phyloP scores from a whole-genome alignment of 2,329 filamentous ascomycete genomes.

The Capronia epimyces region DNA sequence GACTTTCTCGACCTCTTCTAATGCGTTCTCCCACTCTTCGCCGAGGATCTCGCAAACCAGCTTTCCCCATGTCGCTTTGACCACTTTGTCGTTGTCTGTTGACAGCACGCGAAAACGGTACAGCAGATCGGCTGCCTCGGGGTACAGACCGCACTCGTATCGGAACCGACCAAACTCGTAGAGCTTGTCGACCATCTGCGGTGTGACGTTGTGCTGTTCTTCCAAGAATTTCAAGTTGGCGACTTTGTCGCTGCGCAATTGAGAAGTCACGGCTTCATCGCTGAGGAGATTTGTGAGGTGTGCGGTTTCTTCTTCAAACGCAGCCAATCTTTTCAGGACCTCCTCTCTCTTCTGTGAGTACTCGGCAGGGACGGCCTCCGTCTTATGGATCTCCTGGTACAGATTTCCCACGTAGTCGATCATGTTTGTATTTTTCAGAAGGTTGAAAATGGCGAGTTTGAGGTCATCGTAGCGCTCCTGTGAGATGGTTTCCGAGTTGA shows the following conservation, averaged over 20 bases:
- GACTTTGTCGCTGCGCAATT: conserved; percentile 91
- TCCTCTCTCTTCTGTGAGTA: conserved; percentile 85
- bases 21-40: conserved; percentile 88
- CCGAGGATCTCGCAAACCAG: conserved; percentile 92
- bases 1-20: conserved; percentile 86
- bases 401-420: conserved; percentile 92
- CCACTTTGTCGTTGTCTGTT: conserved; percentile 96
- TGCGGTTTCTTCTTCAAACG: conserved; percentile 78
- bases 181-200: conserved; percentile 91
- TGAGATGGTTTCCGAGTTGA: conserved; percentile 72
- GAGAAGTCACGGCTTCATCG: conserved; percentile 82
- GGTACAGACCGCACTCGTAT: conserved; percentile 95
- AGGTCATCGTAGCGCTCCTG: conserved; percentile 60
- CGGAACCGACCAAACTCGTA: conserved; percentile 96
- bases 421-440: conserved; percentile 98
- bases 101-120: conserved; percentile 98
- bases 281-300: conserved; percentile 83
- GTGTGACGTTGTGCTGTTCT: conserved; percentile 89
- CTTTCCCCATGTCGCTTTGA: conserved; percentile 95
- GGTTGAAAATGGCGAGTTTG: conserved; percentile 80
- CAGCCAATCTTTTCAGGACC: conserved; percentile 74
- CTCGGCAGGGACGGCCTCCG: conserved; percentile 72
- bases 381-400: conserved; percentile 80
- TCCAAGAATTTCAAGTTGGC: conserved; percentile 98
- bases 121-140: conserved; percentile 79